Base-by-base conservation (phyloP, 2,329 filamentous ascomycete species). In the Aspergillus ibericus region DNA sequence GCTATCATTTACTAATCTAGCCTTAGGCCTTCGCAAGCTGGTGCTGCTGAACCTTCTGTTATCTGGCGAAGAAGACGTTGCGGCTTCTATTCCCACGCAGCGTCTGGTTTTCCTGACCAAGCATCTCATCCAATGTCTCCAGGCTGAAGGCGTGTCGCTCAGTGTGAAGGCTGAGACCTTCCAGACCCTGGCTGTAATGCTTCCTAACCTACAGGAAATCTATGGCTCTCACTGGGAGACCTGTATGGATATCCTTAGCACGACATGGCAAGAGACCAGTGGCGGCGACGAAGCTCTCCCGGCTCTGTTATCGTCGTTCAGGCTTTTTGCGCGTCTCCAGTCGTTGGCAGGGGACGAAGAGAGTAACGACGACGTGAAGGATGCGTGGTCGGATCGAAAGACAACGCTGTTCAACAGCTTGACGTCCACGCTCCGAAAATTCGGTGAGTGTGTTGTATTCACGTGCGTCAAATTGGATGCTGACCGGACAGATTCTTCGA, bases 221-320 rank as follows among this genome's bases (percentile, higher is more conserved):
- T 97, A 96, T 67, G 95, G 93, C 0, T 85, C 90, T 0, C 91
- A 96, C 70, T 99, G 95, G 95, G 83, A 88, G 52, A 83, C 83
- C 49, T 75, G 83, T 0, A 75, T 92, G 16, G 79, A 84, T 34
- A 84, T 86, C 51, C 84, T 88, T 59, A 76, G 82, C 10, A 74
- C 77, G 7, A 75, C 86, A 0, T 90, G 88, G 86, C 76, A 78
- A 3, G 77, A 79, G 3, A 80, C 78, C 0, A 71, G 72, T 10
- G 72, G 74, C 1, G 78, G 80, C 6, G 80, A 85, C 15, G 72
- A 79, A 12, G 78, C 80, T 5, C 68, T 91, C 1, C 84, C 90
- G 0, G 83, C 88, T 25, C 78, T 92, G 0, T 83, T 93, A 68
- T 83, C 89, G 5, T 91, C 91, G 0, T 79, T 97, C 25, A 89